Conservation (phyloP, 352 stramenopile genomes). For the Pythium dissimile region DNA sequence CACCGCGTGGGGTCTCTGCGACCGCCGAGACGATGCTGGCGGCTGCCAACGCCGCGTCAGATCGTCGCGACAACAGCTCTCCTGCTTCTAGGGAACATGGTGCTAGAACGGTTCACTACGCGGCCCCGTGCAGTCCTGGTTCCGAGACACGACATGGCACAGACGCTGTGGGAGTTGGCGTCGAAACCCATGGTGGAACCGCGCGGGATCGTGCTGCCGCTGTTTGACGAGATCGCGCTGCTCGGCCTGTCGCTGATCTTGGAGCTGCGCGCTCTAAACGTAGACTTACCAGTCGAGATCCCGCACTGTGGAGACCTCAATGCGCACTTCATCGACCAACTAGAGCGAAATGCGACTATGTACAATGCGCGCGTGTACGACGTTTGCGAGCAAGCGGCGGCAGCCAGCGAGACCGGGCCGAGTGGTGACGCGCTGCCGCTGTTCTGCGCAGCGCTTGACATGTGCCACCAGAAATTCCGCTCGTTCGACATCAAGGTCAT, state of each 20-base stretch:
- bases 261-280: slow-evolving; percentile 38
- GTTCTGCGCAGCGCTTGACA: slow-evolving; percentile 37
- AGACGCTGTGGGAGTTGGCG: slow-evolving; percentile 8
- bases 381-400: slow-evolving; percentile 37
- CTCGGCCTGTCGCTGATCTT: slow-evolving; percentile 57
- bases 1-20: background rate
- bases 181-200: slow-evolving; percentile 26
- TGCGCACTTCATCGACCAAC: slow-evolving; percentile 22
- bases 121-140: background rate
- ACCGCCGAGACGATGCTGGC: background rate
- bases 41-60: background rate
- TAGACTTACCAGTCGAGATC: slow-evolving; percentile 57
- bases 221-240: slow-evolving; percentile 54
- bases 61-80: background rate
- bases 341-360: slow-evolving; percentile 22
- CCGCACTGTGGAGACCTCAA: slow-evolving; percentile 65
- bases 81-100: background rate
- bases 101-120: background rate
- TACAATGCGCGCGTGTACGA: slow-evolving; percentile 54
- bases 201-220: slow-evolving; percentile 50
- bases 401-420: slow-evolving; percentile 17
- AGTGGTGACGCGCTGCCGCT: slow-evolving; percentile 21
- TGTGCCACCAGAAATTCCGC: slow-evolving; percentile 45
- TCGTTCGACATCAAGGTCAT: slow-evolving; percentile 64
- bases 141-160: background rate